Evolutionary conservation across 2,329 filamentous ascomycete species (phyloP), one percentile per base, ranked within the genome.

Genomic region (Aspergillus latus): DNA sequence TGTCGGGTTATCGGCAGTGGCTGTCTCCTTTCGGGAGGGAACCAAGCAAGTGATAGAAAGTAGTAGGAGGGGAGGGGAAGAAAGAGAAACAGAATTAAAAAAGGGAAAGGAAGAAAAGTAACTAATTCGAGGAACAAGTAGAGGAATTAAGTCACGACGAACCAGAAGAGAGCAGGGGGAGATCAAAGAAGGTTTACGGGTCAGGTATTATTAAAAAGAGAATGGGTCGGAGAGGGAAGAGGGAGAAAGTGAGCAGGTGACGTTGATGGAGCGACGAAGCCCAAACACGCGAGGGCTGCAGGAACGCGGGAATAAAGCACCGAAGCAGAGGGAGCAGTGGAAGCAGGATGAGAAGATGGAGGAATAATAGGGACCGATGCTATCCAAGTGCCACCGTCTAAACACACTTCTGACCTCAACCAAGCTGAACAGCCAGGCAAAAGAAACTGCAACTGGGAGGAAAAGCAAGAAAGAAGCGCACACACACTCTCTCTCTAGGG

Each of bases 241-340:
- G 43, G 49, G 54, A 62, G 52, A 49, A 64, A 53, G 59, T 56
- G 64, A 64, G 65, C 61, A 67, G 63, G 62, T 68, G 66, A 67
- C 65, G 67, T 68, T 69, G 66, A 67, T 69, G 64, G 64, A 67
- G 64, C 65, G 66, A 67, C 60, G 62, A 64, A 66, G 62, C 64
- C 64, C 62, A 62, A 66, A 66, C 61, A 67, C 64, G 66, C 63
- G 63, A 66, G 62, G 59, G 60, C 64, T 65, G 66, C 63, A 68
- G 66, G 65, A 66, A 66, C 64, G 59, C 61, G 63, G 64, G 60
- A 64, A 61, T 64, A 60, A 62, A 65, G 59, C 60, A 61, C 60
- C 57, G 61, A 49, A 59, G 57, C 57, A 54, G 54, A 61, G 60
- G 51, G 56, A 52, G 57, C 57, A 54, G 54, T 60, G 60, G 51